A percentile compares a stretch with the other conserved stretches of the same genome.
phyloP scores from a whole-genome alignment of 1,139 yeast species.

The Lodderomyces parapsilosis region DNA sequence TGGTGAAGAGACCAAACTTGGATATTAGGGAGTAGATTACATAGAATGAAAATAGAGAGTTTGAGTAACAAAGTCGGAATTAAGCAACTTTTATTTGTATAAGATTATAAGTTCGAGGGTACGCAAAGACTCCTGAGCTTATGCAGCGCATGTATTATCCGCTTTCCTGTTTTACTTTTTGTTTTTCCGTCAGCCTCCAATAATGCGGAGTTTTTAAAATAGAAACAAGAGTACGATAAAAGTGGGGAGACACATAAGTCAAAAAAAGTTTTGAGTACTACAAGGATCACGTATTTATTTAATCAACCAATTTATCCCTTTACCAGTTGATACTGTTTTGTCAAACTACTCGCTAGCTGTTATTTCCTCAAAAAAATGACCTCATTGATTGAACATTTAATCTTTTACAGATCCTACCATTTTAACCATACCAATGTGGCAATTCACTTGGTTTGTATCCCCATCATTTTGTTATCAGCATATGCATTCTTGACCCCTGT shows the following conservation, averaged over 20 bases:
- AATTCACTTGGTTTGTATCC: slow-evolving; percentile 80
- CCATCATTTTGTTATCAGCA: slow-evolving; percentile 63
- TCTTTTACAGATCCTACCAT: slow-evolving; percentile 85
- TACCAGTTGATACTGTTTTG: too few relatives aligned
- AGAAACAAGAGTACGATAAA: neutral
- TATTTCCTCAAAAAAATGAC: neutral
- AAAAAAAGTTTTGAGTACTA: neutral
- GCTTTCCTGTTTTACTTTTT: too few relatives aligned
- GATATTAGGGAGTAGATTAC: slow-evolving; percentile 43
- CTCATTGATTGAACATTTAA: slow-evolving; percentile 58
- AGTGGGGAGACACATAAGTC: neutral
- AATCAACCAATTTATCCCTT: neutral
- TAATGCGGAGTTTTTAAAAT: neutral
- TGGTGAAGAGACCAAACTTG: slow-evolving; percentile 53
- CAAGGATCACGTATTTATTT: neutral
- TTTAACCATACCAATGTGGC: slow-evolving; percentile 63
- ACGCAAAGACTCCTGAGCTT: too few relatives aligned
- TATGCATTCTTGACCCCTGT: slow-evolving; percentile 37
- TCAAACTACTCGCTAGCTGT: too few relatives aligned
- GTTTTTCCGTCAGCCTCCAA: neutral
- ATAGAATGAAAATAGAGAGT: neutral
- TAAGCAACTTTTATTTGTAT: too few relatives aligned
- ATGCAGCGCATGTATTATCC: too few relatives aligned
- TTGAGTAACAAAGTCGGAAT: too few relatives aligned
- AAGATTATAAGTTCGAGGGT: too few relatives aligned